These are phyloP conservation scores for Athelia sp. DNA, from an alignment of 1,284 basidiomycete genomes.

Conservation along the genomic window DNA sequence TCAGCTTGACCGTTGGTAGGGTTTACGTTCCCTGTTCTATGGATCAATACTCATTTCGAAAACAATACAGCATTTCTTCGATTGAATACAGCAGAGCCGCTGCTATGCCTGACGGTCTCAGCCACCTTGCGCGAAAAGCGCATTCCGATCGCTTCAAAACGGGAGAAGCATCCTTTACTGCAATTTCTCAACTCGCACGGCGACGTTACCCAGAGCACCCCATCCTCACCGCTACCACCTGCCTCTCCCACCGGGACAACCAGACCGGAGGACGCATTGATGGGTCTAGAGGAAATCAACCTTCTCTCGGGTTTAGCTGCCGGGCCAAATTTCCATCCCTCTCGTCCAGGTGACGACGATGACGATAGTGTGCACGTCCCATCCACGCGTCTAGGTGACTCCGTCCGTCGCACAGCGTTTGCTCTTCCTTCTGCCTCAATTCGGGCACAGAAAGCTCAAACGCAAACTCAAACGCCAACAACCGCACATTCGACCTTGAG, in stretches of 20 bases:
- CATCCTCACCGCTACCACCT: constrained; percentile 10
- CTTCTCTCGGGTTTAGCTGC: constrained; percentile 62
- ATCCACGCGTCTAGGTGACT: constrained; percentile 1
- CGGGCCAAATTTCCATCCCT: constrained; percentile 30
- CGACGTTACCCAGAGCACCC: constrained; percentile 15
- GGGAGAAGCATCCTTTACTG: constrained; percentile 45
- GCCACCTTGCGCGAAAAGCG: constrained; percentile 74
- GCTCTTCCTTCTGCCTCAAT: constrained; percentile 56
- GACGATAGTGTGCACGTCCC: constrained; percentile 2
- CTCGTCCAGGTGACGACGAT: neutral
- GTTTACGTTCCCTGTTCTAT: constrained; percentile 11
- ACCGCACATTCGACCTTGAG: constrained; percentile 60
- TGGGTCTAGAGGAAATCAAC: constrained; percentile 75
- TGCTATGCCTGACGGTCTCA: constrained; percentile 78
- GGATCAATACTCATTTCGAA: constrained; percentile 3
- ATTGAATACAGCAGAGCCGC: constrained; percentile 64
- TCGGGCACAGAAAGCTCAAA: constrained; percentile 44
- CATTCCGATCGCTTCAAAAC: constrained; percentile 41
- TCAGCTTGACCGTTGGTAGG: constrained; percentile 75
- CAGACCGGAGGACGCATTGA: constrained; percentile 28
- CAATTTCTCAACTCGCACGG: constrained; percentile 38
- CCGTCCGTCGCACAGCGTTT: constrained; percentile 28
- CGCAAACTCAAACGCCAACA: constrained; percentile 36
- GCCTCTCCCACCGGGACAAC: neutral
- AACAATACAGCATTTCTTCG: constrained; percentile 59